Evolutionary conservation across 2,329 filamentous ascomycete genomes (phyloP).

Genomic region (Xylaria digitata): DNA sequence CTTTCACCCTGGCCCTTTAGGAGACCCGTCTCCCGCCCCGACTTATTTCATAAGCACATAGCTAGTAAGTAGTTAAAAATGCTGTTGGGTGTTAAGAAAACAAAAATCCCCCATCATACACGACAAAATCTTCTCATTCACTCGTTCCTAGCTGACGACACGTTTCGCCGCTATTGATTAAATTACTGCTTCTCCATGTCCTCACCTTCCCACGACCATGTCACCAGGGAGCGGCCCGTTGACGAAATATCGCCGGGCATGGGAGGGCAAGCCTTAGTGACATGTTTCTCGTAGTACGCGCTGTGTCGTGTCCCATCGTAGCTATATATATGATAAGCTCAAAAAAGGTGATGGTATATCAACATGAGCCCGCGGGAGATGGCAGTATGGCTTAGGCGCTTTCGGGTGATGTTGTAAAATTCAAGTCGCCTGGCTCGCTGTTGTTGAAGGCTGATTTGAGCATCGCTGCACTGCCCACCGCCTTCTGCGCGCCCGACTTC

Average conservation of each 20-base stretch:
- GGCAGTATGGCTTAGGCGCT: slow-evolving; percentile 43
- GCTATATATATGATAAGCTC: slow-evolving; percentile 21
- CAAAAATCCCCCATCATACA: slow-evolving; percentile 14
- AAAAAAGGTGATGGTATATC: slow-evolving; percentile 20
- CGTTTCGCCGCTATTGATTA: slow-evolving; percentile 10
- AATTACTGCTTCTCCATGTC: slow-evolving; percentile 5
- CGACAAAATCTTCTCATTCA: slow-evolving; percentile 31
- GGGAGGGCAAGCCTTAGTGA: background rate
- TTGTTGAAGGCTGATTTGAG: slow-evolving; percentile 51
- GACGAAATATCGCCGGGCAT: background rate
- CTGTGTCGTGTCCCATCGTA: slow-evolving; percentile 8
- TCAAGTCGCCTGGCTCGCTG: slow-evolving; percentile 48
- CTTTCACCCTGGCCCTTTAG: slow-evolving; percentile 2
- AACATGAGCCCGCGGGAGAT: slow-evolving; percentile 10
- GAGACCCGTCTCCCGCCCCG: slow-evolving; percentile 8
- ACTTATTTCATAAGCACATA: slow-evolving; percentile 10
- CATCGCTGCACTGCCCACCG: slow-evolving; percentile 50
- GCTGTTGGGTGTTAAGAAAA: background rate
- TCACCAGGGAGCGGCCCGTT: slow-evolving; percentile 11
- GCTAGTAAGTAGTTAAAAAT: slow-evolving; percentile 4
- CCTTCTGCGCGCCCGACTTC: slow-evolving; percentile 50
- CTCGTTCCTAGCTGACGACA: slow-evolving; percentile 23
- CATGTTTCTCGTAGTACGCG: background rate
- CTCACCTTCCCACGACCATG: slow-evolving; percentile 18
- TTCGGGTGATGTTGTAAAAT: slow-evolving; percentile 45